A percentile compares a stretch with the other conserved stretches of the same genome.
Evolutionary conservation across 148 eudicot species (phyloP).

Genomic region (Rhododendron ovatum): DNA sequence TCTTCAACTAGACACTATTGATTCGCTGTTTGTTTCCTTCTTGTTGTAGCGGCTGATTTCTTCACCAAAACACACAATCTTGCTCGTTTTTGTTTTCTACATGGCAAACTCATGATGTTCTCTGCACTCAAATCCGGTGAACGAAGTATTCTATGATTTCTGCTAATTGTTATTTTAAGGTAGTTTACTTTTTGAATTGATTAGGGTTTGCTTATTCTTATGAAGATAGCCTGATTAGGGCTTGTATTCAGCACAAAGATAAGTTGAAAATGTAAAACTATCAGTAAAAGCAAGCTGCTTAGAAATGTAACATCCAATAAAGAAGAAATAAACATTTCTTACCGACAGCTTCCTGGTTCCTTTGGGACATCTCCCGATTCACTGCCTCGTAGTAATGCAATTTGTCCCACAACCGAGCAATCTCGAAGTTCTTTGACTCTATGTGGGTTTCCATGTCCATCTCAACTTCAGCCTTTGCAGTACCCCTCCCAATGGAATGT

Average conservation of each 20-base stretch:
- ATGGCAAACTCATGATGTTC: background rate
- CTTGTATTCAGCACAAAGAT: background rate
- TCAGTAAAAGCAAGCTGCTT: background rate
- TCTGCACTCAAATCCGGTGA: background rate
- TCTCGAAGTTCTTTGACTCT: slow-evolving; percentile 82
- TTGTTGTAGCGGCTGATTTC: background rate
- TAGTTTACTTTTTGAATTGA: background rate
- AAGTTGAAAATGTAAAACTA: background rate
- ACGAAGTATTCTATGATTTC: background rate
- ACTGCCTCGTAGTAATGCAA: slow-evolving; percentile 84
- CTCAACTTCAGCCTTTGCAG: slow-evolving; percentile 79
- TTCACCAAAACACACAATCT: background rate
- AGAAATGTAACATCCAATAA: background rate
- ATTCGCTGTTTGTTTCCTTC: background rate
- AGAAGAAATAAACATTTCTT: slow-evolving; percentile 21
- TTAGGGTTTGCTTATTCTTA: background rate
- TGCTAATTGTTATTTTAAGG: background rate
- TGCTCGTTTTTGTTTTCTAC: background rate
- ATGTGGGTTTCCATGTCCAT: slow-evolving; percentile 75
- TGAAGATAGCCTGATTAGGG: background rate
- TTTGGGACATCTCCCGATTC: slow-evolving; percentile 96
- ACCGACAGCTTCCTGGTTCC: slow-evolving; percentile 97
- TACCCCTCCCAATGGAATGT: slow-evolving; percentile 70
- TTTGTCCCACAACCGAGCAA: slow-evolving; percentile 78
- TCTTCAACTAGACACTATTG: background rate